Evolutionary conservation across 2,329 filamentous ascomycete species (phyloP).

Genomic region (Rutstroemia sp.): DNA sequence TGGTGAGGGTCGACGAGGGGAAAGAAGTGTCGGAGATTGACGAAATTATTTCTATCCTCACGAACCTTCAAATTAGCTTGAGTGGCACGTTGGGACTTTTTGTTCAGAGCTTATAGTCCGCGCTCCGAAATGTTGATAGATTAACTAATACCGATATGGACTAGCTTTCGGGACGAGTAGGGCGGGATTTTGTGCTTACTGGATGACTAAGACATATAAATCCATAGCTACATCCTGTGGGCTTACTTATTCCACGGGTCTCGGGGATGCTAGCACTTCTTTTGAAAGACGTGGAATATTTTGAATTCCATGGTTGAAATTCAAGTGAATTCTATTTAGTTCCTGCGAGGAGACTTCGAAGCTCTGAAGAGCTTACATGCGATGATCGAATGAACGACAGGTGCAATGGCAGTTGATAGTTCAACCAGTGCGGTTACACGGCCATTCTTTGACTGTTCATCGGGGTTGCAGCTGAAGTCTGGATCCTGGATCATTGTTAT

Average conservation of each 20-base stretch:
- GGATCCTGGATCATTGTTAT: too few species aligned
- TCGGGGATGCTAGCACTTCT: too few species aligned
- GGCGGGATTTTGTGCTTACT: neutral
- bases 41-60: neutral
- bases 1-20: neutral
- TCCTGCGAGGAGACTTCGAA: too few species aligned
- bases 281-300: too few species aligned
- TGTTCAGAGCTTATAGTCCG: constrained; percentile 7
- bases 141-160: constrained; percentile 1
- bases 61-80: constrained; percentile 5
- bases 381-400: too few species aligned
- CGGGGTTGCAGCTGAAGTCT: too few species aligned
- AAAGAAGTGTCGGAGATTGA: constrained; percentile 1
- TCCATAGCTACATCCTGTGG: neutral
- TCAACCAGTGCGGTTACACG: too few species aligned
- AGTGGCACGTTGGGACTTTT: constrained; percentile 11
- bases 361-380: too few species aligned
- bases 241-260: neutral
- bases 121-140: constrained; percentile 10
- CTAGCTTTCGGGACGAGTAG: constrained; percentile 8
- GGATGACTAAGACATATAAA: neutral
- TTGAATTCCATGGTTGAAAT: too few species aligned
- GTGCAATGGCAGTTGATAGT: too few species aligned
- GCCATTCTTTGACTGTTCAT: too few species aligned
- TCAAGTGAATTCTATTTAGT: too few species aligned